Percentiles rank a stretch among this genome's conserved stretches.
Conservation (phyloP, 495 filamentous ascomycete genomes). For the Daldinia decipiens region DNA sequence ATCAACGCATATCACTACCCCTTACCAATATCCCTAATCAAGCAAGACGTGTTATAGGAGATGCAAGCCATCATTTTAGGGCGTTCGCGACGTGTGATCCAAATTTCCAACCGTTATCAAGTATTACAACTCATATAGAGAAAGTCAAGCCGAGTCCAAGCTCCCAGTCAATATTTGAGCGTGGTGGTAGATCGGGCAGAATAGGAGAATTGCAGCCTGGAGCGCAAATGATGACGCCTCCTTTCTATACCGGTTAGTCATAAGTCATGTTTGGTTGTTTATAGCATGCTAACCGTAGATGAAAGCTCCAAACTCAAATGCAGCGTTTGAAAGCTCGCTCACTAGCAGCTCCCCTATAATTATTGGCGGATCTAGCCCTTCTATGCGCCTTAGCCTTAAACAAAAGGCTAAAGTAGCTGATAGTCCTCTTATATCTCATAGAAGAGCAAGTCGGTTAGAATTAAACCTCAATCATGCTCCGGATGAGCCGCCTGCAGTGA, state of each 20-base stretch:
- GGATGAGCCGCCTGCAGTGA: constrained; percentile 52
- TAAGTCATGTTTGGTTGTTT: background rate
- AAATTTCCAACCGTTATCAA: constrained; percentile 18
- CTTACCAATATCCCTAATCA: constrained; percentile 16
- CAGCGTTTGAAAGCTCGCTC: constrained; percentile 24
- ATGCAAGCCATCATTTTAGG: constrained; percentile 46
- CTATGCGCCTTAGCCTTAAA: constrained; percentile 49
- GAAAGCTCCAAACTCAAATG: constrained; percentile 37
- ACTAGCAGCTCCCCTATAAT: constrained; percentile 50
- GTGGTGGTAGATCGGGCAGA: constrained; percentile 32
- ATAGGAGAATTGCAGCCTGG: constrained; percentile 42
- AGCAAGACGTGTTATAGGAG: constrained; percentile 39
- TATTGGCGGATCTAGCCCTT: constrained; percentile 53
- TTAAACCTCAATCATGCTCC: constrained; percentile 42
- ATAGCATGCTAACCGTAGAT: constrained; percentile 18
- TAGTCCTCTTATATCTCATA: constrained; percentile 25
- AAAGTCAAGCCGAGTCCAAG: constrained; percentile 21
- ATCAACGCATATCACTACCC: constrained; percentile 40
- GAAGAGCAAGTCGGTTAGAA: constrained; percentile 31
- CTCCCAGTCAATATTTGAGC: constrained; percentile 17
- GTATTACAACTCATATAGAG: constrained; percentile 6
- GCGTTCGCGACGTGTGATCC: constrained; percentile 13
- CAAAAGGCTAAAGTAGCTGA: constrained; percentile 27
- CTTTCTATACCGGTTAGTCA: constrained; percentile 48
- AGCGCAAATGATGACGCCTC: constrained; percentile 46